Base-by-base conservation (phyloP, 345 rosid genomes). In the Pugionium dolabratum region DNA sequence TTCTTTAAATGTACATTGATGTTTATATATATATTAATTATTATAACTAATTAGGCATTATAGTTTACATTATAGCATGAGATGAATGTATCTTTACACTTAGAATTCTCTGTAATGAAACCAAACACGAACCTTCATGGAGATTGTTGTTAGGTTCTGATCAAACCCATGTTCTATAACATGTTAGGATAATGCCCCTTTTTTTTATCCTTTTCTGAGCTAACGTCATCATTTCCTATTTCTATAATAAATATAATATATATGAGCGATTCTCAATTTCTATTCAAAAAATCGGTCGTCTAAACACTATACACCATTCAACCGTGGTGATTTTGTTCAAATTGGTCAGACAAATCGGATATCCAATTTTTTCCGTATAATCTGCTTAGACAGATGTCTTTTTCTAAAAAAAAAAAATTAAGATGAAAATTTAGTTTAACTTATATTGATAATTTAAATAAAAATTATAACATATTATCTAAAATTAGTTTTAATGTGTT, bases 111-210 rank as follows among this genome's bases (percentile, higher is more conserved):
- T 75, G 70, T 61, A 66, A 56, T 37, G 76, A 63, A 73, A 75
- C 69, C 63, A 64, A 71, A 66, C 55, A 56, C 66, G 78, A 72
- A 73, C 44, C 58, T 73, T 66, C 77, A 29, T 66, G 30, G 11
- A 60, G 46, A 45, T 32, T 66, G 69, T 63, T 30, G 65, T 62
- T 72, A 55, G 62, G 66, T 72, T 46, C 72, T 67, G 64, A 74
- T 68, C 78, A 62, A 54, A 56, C 76, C 84, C 85, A 75, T 77
- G 72, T 75, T 71, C 76, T 66, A 39, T 41, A 78, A 64, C 78
- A 76, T 78, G 79, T 65, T 59, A 67, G 65, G 57, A 72, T 73
- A 64, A 37, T 62, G 71, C 79, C 72, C 48, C 55, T 53, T 70
- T 70, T 68, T 70, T 70, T 69, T 76, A 37, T 42, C 46, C 50